phyloP scores from a whole-genome alignment of 352 stramenopile genomes.

The Thraustochytrium sp. region DNA sequence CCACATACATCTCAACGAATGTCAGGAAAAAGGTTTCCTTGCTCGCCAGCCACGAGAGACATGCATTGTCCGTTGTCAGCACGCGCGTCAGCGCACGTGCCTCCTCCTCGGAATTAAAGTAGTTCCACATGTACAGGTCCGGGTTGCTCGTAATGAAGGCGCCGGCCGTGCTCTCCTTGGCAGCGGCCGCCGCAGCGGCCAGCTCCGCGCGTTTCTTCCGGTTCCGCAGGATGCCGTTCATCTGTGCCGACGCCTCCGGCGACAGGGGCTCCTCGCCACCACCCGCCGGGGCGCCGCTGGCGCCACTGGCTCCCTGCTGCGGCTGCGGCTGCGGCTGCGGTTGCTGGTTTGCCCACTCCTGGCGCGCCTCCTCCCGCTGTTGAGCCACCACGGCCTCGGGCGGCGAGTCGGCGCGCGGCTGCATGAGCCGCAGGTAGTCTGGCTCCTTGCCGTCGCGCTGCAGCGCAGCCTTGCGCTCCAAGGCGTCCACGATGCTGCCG shows the following conservation, averaged over 20 bases:
- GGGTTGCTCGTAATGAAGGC: constrained; percentile 31
- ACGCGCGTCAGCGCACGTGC: not conserved
- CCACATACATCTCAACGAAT: constrained; percentile 36
- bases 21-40: constrained; percentile 41
- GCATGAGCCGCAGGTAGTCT: not conserved
- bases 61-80: constrained; percentile 13
- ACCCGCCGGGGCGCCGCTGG: not conserved
- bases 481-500: constrained; percentile 18
- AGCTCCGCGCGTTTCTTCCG: not conserved
- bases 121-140: constrained; percentile 37
- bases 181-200: not conserved
- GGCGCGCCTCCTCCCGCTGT: too few species aligned
- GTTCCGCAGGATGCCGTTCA: not conserved
- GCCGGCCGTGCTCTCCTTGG: not conserved
- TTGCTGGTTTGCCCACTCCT: too few species aligned
- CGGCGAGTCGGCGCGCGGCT: too few species aligned
- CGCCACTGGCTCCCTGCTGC: too few species aligned
- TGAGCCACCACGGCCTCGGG: too few species aligned
- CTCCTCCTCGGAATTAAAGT: constrained; percentile 39
- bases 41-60: constrained; percentile 12
- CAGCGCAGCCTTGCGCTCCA: constrained; percentile 25
- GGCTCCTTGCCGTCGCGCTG: constrained; percentile 1
- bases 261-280: not conserved
- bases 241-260: not conserved
- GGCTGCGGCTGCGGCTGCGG: too few species aligned